These are phyloP conservation scores for Fraxinus velutina DNA, from an alignment of 305 asterid species.

Conservation along the genomic window DNA sequence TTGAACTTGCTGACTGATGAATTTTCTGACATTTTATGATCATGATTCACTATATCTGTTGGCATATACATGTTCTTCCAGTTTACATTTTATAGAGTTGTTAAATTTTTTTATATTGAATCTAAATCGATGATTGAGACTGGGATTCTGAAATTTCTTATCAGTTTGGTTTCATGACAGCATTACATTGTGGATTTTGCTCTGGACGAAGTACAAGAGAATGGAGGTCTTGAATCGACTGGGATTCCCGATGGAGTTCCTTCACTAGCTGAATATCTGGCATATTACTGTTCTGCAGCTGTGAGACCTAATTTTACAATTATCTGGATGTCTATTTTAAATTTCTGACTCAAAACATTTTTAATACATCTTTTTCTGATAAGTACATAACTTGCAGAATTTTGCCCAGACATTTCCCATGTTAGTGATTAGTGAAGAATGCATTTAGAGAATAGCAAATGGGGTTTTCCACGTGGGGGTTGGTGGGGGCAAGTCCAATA, in stretches of 20 bases:
- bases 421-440: not conserved
- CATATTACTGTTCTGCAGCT: slow-evolving; percentile 66
- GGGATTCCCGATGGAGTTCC: slow-evolving; percentile 81
- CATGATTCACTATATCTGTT: not conserved
- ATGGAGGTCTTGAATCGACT: slow-evolving; percentile 54
- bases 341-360: not conserved
- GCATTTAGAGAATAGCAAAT: not conserved
- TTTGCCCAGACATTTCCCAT: not conserved
- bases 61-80: not conserved
- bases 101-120: not conserved
- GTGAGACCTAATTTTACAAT: slow-evolving; percentile 43
- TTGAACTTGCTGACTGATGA: not conserved
- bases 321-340: slow-evolving; percentile 11
- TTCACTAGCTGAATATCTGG: slow-evolving; percentile 62
- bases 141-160: slow-evolving; percentile 13
- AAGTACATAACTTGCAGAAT: not conserved
- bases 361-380: not conserved
- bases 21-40: not conserved
- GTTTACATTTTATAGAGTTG: not conserved
- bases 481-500: not conserved
- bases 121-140: not conserved
- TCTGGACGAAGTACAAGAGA: slow-evolving; percentile 41
- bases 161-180: slow-evolving; percentile 38
- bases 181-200: slow-evolving; percentile 67
- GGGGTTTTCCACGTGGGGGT: not conserved